phyloP scores from a whole-genome alignment of 2,329 filamentous ascomycete species.

The Fusarium sp. region DNA sequence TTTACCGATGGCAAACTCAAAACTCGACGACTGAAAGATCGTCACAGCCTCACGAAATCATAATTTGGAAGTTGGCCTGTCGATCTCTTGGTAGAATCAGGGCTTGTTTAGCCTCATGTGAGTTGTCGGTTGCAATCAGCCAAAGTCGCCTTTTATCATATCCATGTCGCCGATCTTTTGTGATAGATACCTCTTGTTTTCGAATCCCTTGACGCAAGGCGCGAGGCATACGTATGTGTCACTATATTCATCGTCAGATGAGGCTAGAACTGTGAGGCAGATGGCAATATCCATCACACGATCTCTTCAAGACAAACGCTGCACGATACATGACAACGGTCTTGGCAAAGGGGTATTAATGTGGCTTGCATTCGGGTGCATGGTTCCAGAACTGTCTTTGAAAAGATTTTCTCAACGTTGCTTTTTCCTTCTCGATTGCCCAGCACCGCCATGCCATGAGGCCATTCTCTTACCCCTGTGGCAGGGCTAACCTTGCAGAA shows the following conservation, averaged over 20 bases:
- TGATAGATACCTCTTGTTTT: neutral
- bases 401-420: conserved; percentile 10
- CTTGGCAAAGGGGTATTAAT: neutral
- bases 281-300: neutral
- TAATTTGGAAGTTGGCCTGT: conserved; percentile 8
- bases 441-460: too few relatives aligned
- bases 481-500: too few relatives aligned
- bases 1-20: neutral
- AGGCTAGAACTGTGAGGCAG: too few relatives aligned
- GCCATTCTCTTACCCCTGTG: too few relatives aligned
- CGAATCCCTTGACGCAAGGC: conserved; percentile 5
- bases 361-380: too few relatives aligned
- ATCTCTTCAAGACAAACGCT: neutral
- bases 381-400: too few relatives aligned
- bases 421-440: conserved; percentile 33
- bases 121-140: conserved; percentile 6
- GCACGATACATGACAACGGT: too few relatives aligned
- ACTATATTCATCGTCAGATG: too few relatives aligned
- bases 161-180: conserved; percentile 36
- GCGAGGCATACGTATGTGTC: neutral
- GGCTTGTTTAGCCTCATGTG: conserved; percentile 23
- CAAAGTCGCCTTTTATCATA: conserved; percentile 2
- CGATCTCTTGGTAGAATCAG: conserved; percentile 1
- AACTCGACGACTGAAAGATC: conserved; percentile 2
- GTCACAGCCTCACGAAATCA: conserved; percentile 9